Conservation (phyloP, 208 protist genomes). For the Trypanosomatidae sp. region DNA sequence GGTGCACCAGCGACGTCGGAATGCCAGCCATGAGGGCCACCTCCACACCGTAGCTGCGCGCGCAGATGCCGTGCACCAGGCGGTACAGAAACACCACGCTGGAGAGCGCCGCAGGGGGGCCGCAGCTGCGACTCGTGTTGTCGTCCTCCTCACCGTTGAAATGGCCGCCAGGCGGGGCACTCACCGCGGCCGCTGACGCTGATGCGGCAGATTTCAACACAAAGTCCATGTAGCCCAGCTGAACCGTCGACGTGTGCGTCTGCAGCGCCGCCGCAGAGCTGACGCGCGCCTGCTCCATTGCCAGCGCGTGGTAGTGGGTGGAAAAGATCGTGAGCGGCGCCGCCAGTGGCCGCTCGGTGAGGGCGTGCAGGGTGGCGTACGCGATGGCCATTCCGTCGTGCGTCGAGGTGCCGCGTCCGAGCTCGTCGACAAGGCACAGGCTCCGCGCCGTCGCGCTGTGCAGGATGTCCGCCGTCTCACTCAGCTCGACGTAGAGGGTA, state of each 20-base stretch:
- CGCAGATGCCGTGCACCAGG: slow-evolving; percentile 82
- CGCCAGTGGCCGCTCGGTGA: slow-evolving; percentile 32
- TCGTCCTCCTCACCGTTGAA: neutral
- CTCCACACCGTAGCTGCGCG: slow-evolving; percentile 91
- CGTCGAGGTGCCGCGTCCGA: slow-evolving; percentile 97
- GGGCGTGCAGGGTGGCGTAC: slow-evolving; percentile 88
- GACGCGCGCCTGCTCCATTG: slow-evolving; percentile 63
- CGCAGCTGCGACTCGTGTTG: slow-evolving; percentile 17
- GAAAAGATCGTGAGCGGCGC: slow-evolving; percentile 93
- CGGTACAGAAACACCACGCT: slow-evolving; percentile 89
- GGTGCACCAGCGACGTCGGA: slow-evolving; percentile 42
- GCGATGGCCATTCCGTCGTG: slow-evolving; percentile 99
- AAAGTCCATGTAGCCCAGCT: slow-evolving; percentile 91
- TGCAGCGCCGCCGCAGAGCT: neutral
- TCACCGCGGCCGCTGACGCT: no score
- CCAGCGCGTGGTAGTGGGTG: slow-evolving; percentile 98
- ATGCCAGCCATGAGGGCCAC: slow-evolving; percentile 91
- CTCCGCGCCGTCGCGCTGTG: slow-evolving; percentile 87
- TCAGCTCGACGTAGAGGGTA: slow-evolving; percentile 98
- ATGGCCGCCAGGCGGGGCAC: no score
- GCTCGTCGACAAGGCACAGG: slow-evolving; percentile 98
- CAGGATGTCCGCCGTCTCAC: slow-evolving; percentile 91
- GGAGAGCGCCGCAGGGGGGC: slow-evolving; percentile 18
- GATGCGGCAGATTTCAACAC: slow-evolving; percentile 27
- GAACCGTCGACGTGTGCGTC: slow-evolving; percentile 23